phyloP scores from a whole-genome alignment of 345 rosid genomes.

The Gossypium sturtianum region DNA sequence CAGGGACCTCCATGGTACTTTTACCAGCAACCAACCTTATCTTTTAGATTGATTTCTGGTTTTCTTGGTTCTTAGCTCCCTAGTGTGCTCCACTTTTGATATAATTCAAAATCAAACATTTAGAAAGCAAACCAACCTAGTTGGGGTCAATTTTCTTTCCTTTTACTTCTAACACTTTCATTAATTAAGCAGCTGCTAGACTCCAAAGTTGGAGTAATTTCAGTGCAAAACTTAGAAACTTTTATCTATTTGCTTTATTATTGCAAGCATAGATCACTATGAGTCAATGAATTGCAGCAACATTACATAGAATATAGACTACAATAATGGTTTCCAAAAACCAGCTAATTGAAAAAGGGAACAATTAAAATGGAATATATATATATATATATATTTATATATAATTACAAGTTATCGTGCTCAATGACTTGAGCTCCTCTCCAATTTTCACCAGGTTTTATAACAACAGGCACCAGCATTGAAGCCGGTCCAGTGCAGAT shows the following conservation, averaged over 20 bases:
- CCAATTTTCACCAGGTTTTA: constrained; percentile 63
- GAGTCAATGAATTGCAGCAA: constrained; percentile 5
- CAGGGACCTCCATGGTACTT: no score
- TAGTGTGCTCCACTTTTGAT: neutral
- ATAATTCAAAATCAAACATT: constrained; percentile 1
- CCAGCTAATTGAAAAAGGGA: neutral
- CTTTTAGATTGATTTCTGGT: constrained; percentile 8
- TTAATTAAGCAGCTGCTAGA: neutral
- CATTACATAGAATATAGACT: neutral
- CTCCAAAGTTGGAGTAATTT: neutral
- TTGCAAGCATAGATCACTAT: neutral
- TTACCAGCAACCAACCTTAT: constrained; percentile 14
- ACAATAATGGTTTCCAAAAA: neutral
- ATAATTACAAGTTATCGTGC: constrained; percentile 69
- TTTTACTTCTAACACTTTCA: neutral
- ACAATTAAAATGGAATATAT: neutral
- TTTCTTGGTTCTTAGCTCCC: neutral
- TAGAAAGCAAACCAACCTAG: neutral
- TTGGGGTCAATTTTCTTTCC: neutral
- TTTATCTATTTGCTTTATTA: neutral
- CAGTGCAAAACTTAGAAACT: neutral
- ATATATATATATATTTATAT: neutral
- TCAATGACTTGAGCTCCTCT: constrained; percentile 88
- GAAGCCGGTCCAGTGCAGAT: constrained; percentile 81
- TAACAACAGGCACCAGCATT: constrained; percentile 61